Evolutionary conservation across 2,329 filamentous ascomycete genomes (phyloP), one percentile per base, ranked within the genome.

Genomic region (Leptographium radiaticola): DNA sequence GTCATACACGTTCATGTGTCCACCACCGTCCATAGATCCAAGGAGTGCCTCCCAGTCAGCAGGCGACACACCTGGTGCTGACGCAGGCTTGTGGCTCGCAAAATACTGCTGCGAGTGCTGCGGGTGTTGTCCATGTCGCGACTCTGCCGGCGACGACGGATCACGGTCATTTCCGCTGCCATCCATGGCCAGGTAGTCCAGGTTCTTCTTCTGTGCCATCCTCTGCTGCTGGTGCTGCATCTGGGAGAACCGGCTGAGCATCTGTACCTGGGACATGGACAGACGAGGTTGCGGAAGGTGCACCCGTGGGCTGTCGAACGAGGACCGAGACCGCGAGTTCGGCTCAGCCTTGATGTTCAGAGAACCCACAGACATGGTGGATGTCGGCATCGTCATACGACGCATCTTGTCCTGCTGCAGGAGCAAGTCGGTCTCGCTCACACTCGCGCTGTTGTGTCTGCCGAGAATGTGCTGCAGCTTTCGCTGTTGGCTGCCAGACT

Each of bases 41-140:
- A 95, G 75, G 0, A 95, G 75, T 2, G 84, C 81, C 66, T 95
- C 89, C 89, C 89, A 95, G 61, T 93, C 87, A 0, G 81, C 74
- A 10, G 82, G 71, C 1, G 81, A 81, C 13, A 84, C 75, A 16
- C 68, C 50, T 1, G 56, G 51, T 2, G 55, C 47, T 10, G 4
- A 65, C 58, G 62, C 59, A 42, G 68, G 60, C 60, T 75, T 72
- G 48, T 68, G 67, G 42, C 66, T 65, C 16, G 68, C 67, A 58
- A 64, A 58, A 9, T 45, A 52, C 44, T 57, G 60, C 59, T 61
- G 45, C 34, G 49, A 61, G 48, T 64, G 69, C 59, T 53, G 70
- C 62, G 58, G 67, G 62, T 59, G 69, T 57, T 66, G 73, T 6
- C 52, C 34, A 61, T 67, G 73, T 61, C 62, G 73, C 60, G 64